These are phyloP conservation scores for Dothiorella sarmentorum DNA, from an alignment of 2,329 filamentous ascomycete species.

Conservation along the genomic window DNA sequence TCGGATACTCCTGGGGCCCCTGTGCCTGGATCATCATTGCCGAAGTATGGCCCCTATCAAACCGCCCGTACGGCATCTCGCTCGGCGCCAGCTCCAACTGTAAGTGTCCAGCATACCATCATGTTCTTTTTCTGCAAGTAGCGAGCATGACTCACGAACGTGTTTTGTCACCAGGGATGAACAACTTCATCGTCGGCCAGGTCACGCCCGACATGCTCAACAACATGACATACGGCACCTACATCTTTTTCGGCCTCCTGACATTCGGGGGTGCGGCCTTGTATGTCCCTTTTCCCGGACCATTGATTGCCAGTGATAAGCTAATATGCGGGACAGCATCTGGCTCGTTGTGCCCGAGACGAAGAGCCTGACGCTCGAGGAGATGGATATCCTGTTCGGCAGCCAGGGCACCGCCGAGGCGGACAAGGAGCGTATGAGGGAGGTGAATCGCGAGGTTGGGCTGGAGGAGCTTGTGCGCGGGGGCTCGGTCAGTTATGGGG, in stretches of 20 bases:
- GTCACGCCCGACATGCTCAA: slow-evolving; percentile 67
- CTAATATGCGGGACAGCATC: slow-evolving; percentile 27
- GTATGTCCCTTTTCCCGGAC: neutral
- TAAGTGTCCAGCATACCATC: no score
- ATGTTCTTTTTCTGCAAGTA: no score
- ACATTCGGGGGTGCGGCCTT: slow-evolving; percentile 60
- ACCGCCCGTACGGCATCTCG: slow-evolving; percentile 67
- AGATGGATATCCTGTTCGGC: slow-evolving; percentile 65
- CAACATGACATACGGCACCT: slow-evolving; percentile 65
- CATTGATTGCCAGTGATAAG: neutral
- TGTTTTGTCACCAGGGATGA: neutral
- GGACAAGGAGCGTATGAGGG: slow-evolving; percentile 67
- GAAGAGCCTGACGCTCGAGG: slow-evolving; percentile 51
- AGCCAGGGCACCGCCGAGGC: slow-evolving; percentile 63
- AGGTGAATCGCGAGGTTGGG: slow-evolving; percentile 69
- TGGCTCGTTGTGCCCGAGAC: slow-evolving; percentile 54
- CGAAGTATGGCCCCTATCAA: slow-evolving; percentile 70
- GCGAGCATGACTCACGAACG: no score
- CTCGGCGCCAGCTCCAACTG: slow-evolving; percentile 55
- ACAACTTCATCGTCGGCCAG: slow-evolving; percentile 62
- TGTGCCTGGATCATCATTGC: slow-evolving; percentile 72
- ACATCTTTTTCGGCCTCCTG: slow-evolving; percentile 66
- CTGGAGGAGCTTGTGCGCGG: slow-evolving; percentile 40
- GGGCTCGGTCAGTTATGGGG: neutral
- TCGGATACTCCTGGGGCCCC: slow-evolving; percentile 73